phyloP scores from a whole-genome alignment of 192 early-diverging fungal genomes.

The Phlyctochytrium bullatum region DNA sequence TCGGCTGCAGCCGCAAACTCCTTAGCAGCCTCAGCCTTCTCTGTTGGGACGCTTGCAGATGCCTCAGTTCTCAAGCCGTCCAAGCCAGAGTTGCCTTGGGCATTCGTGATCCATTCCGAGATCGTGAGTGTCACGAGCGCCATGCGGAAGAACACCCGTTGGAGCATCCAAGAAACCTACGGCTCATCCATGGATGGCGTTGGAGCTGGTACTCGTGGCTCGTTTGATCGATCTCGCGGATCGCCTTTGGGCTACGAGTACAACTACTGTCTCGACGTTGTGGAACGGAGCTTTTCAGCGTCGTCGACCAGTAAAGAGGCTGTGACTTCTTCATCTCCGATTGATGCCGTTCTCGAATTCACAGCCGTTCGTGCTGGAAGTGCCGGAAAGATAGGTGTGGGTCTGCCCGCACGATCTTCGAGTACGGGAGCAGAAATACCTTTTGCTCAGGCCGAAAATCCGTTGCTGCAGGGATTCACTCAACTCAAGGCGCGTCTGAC shows the following conservation, averaged over 20 bases:
- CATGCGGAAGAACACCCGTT: constrained; percentile 81
- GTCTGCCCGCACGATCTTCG: background rate
- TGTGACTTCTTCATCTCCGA: background rate
- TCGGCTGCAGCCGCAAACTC: too few relatives aligned
- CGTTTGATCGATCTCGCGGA: background rate
- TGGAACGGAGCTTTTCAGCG: background rate
- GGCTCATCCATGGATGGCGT: background rate
- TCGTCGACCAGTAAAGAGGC: background rate
- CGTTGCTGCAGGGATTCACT: constrained; percentile 68
- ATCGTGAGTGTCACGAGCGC: constrained; percentile 71
- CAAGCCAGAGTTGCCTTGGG: constrained; percentile 63
- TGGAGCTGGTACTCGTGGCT: too few relatives aligned
- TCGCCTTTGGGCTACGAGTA: background rate
- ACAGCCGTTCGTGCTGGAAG: background rate
- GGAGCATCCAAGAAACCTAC: constrained; percentile 56
- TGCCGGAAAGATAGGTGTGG: background rate
- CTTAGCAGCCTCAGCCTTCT: too few relatives aligned
- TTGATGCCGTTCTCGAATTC: constrained; percentile 32
- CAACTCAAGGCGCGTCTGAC: constrained; percentile 59
- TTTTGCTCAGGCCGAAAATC: constrained; percentile 45
- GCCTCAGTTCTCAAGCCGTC: too few relatives aligned
- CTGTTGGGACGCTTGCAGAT: too few relatives aligned
- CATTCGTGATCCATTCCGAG: constrained; percentile 70
- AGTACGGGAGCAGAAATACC: background rate
- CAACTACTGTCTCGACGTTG: background rate